Percentiles rank a stretch among this genome's conserved stretches.
Conservation (phyloP, 2,329 filamentous ascomycete species). For the Penicillium capsulatum region DNA sequence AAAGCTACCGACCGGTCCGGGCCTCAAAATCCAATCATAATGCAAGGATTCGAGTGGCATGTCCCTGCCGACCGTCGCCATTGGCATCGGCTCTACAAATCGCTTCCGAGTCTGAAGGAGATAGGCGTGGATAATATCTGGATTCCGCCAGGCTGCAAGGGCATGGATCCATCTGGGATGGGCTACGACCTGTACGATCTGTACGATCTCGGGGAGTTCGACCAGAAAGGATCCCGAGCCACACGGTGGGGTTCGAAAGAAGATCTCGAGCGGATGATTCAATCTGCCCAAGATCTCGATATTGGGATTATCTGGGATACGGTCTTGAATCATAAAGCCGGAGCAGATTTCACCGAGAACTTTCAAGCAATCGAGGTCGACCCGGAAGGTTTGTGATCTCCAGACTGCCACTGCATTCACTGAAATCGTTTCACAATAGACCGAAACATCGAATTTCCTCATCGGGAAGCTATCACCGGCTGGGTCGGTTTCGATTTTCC, state of each 20-base stretch:
- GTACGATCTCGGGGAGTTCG: conserved; percentile 67
- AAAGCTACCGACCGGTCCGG: too few species aligned
- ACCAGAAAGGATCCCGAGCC: conserved; percentile 58
- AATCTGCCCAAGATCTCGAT: conserved; percentile 50
- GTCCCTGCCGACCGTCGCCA: conserved; percentile 58
- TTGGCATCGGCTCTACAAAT: conserved; percentile 55
- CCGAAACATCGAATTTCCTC: conserved; percentile 52
- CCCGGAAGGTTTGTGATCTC: conserved; percentile 35
- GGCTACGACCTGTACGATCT: conserved; percentile 68
- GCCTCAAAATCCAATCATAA: too few species aligned
- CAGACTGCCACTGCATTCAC: too few species aligned
- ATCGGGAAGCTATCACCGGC: conserved; percentile 59
- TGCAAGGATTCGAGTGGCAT: conserved; percentile 73
- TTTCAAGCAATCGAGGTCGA: conserved; percentile 63
- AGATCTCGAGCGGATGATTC: conserved; percentile 54
- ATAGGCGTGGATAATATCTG: conserved; percentile 61
- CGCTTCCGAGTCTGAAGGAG: conserved; percentile 52
- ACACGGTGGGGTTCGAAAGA: conserved; percentile 68
- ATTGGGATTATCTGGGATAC: conserved; percentile 65
- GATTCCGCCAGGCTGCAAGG: conserved; percentile 70
- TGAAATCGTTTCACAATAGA: conserved; percentile 40
- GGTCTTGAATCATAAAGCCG: conserved; percentile 68
- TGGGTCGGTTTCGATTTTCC: conserved; percentile 66
- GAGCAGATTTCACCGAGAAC: conserved; percentile 61
- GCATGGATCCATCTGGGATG: conserved; percentile 56